Evolutionary conservation across 208 protist species (phyloP).

Genomic region (Trypanosoma melophagium): DNA sequence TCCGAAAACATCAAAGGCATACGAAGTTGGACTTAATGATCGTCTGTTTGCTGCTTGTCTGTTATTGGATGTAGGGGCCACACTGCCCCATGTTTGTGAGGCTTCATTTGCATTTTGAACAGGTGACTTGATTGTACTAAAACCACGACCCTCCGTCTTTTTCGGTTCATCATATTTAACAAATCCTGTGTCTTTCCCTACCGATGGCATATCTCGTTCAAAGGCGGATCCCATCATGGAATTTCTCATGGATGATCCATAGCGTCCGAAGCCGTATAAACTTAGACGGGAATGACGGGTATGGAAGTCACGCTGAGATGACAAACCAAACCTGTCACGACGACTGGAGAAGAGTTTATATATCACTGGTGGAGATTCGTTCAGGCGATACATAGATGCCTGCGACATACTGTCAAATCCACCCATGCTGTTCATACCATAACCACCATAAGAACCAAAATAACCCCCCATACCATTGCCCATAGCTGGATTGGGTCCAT

Average conservation of each 20-base stretch:
- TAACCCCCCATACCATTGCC: not conserved
- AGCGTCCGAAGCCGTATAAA: not conserved
- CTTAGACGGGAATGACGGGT: not conserved
- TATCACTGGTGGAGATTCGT: constrained; percentile 22
- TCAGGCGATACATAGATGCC: constrained; percentile 38
- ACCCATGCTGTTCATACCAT: constrained; percentile 39
- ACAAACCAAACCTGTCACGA: not conserved
- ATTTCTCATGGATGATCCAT: not conserved
- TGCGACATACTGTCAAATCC: constrained; percentile 24
- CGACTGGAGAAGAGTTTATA: constrained; percentile 51
- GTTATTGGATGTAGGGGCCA: no score
- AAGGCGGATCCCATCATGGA: not conserved
- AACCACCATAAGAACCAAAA: not conserved
- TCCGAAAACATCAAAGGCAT: no score
- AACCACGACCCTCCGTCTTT: no score
- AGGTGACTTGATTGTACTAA: no score
- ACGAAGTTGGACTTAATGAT: no score
- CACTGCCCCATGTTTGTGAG: no score
- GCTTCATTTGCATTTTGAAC: no score
- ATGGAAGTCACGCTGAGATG: not conserved
- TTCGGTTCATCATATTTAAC: no score
- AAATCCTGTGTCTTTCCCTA: no score
- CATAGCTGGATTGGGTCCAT: constrained; percentile 12
- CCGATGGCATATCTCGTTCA: no score
- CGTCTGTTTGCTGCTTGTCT: no score